Evolutionary conservation across 805 yeast species (phyloP).

Genomic region (Schizosaccharomyces osmophilus): DNA sequence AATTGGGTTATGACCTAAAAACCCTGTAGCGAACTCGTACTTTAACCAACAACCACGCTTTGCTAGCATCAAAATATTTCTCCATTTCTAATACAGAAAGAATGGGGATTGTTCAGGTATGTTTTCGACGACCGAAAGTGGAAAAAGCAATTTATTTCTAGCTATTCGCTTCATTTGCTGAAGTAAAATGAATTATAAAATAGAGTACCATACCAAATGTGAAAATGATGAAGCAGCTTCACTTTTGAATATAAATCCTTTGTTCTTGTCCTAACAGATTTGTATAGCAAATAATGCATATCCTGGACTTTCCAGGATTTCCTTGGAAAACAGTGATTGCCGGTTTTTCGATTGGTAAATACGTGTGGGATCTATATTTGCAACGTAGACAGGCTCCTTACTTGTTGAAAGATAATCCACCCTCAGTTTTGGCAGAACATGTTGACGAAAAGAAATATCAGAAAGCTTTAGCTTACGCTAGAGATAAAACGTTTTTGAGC

Average conservation of each 20-base stretch:
- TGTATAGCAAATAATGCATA: not conserved
- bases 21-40: too few relatives aligned
- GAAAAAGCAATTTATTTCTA: too few relatives aligned
- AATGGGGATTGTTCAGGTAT: too few relatives aligned
- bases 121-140: too few relatives aligned
- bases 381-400: slow-evolving; percentile 55
- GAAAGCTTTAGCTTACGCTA: slow-evolving; percentile 54
- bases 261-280: not conserved
- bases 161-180: too few relatives aligned
- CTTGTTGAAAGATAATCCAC: slow-evolving; percentile 31
- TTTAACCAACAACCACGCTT: too few relatives aligned
- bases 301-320: slow-evolving; percentile 35
- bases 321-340: slow-evolving; percentile 61
- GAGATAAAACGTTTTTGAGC: slow-evolving; percentile 52
- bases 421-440: slow-evolving; percentile 41
- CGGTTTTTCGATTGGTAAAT: slow-evolving; percentile 54
- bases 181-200: too few relatives aligned
- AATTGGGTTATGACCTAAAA: too few relatives aligned
- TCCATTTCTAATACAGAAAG: too few relatives aligned
- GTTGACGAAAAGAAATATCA: slow-evolving; percentile 49
- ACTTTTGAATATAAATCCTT: not conserved
- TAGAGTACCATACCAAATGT: not conserved
- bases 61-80: too few relatives aligned
- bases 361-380: slow-evolving; percentile 47
- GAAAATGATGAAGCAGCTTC: not conserved